Conservation (phyloP, 2,329 filamentous ascomycete genomes). For the Curvularia lunata region DNA sequence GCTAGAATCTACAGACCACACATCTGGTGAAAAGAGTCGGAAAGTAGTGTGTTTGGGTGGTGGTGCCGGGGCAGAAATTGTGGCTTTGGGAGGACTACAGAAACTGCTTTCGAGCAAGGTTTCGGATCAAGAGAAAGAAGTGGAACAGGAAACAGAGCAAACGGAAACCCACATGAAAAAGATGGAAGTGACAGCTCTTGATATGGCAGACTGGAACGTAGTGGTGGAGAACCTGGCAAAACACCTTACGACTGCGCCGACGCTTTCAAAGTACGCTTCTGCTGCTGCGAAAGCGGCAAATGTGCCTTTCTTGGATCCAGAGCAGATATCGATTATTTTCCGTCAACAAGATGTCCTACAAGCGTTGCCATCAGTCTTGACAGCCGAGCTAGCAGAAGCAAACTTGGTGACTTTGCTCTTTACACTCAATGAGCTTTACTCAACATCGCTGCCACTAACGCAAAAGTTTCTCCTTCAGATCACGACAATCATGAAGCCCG, state of each 20-base stretch:
- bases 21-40: constrained; percentile 13
- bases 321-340: constrained; percentile 51
- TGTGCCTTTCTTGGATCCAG: constrained; percentile 41
- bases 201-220: constrained; percentile 78
- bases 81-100: constrained; percentile 64
- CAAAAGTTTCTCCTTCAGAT: constrained; percentile 77
- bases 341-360: constrained; percentile 60
- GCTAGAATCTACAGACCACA: neutral
- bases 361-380: constrained; percentile 47
- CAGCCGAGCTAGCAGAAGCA: constrained; percentile 35
- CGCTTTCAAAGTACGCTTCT: constrained; percentile 57
- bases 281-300: constrained; percentile 53
- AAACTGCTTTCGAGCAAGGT: constrained; percentile 40
- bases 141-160: constrained; percentile 6
- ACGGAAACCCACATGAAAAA: neutral
- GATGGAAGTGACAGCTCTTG: constrained; percentile 68
- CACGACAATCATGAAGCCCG: constrained; percentile 62
- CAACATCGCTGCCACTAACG: constrained; percentile 73
- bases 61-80: constrained; percentile 70
- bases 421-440: constrained; percentile 94
- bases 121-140: neutral
- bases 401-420: constrained; percentile 82
- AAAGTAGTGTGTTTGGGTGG: constrained; percentile 67
- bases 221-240: constrained; percentile 66
- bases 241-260: constrained; percentile 60